phyloP scores from a whole-genome alignment of 2,329 filamentous ascomycete genomes.

The Endothia cerciana region DNA sequence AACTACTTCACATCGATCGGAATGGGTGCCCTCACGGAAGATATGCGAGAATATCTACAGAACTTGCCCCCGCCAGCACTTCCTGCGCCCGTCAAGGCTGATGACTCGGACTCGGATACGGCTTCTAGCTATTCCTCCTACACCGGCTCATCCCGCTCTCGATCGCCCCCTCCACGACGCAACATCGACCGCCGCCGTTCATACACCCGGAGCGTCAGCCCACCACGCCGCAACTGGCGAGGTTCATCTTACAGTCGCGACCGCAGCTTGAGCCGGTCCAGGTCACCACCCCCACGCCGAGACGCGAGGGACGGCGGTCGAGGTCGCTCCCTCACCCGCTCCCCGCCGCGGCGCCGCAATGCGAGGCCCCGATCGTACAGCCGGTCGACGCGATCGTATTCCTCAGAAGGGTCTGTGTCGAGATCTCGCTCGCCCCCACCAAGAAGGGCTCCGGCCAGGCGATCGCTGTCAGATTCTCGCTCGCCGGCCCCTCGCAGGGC shows the following conservation, averaged over 20 bases:
- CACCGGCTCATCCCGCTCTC: conserved; percentile 59
- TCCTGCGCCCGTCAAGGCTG: conserved; percentile 63
- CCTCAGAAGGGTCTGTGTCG: conserved; percentile 24
- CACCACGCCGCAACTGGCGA: conserved; percentile 31
- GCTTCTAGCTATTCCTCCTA: conserved; percentile 81
- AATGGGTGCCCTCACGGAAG: conserved; percentile 92
- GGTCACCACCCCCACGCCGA: conserved; percentile 29
- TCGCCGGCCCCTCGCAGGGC: conserved; percentile 26
- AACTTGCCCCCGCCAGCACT: conserved; percentile 85
- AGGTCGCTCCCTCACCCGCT: conserved; percentile 27
- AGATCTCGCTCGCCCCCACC: conserved; percentile 25
- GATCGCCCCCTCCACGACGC: conserved; percentile 46
- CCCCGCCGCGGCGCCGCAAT: conserved; percentile 17
- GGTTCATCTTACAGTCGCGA: conserved; percentile 31
- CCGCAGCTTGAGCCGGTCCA: conserved; percentile 42
- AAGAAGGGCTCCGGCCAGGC: conserved; percentile 12
- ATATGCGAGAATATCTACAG: conserved; percentile 88
- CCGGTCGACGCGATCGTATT: conserved; percentile 27
- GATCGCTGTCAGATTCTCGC: conserved; percentile 22
- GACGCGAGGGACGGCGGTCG: conserved; percentile 17
- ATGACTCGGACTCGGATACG: conserved; percentile 69
- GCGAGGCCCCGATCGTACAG: conserved; percentile 25
- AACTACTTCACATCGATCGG: conserved; percentile 99
- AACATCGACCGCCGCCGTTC: conserved; percentile 43
- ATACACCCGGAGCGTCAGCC: conserved; percentile 37